phyloP scores from a whole-genome alignment of 345 rosid genomes.

The Leavenworthia alabamica region DNA sequence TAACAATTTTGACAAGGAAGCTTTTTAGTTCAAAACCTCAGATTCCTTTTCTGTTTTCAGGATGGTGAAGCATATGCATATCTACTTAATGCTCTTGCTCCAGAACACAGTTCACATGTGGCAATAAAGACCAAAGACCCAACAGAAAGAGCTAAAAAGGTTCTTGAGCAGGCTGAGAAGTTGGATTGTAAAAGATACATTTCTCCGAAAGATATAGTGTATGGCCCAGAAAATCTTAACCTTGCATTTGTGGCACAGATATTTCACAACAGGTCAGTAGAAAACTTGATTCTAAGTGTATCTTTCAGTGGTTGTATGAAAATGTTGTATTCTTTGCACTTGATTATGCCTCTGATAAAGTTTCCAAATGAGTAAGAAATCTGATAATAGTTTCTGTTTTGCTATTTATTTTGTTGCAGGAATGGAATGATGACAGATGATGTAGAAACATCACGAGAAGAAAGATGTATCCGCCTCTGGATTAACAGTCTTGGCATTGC shows the following conservation, averaged over 20 bases:
- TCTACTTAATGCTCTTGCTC: slow-evolving; percentile 89
- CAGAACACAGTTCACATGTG: slow-evolving; percentile 55
- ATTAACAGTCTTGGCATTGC: slow-evolving; percentile 88
- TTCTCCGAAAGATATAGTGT: slow-evolving; percentile 84
- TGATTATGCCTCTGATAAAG: background rate
- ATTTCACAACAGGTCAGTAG: slow-evolving; percentile 83
- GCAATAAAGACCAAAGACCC: slow-evolving; percentile 57
- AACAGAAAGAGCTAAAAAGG: slow-evolving; percentile 65
- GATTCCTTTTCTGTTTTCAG: slow-evolving; percentile 37
- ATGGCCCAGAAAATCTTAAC: slow-evolving; percentile 94
- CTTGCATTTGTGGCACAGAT: slow-evolving; percentile 96
- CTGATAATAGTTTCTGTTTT: background rate
- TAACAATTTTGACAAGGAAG: no score
- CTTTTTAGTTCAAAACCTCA: no score
- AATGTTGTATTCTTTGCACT: no score
- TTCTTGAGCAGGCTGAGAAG: slow-evolving; percentile 92
- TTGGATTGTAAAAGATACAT: slow-evolving; percentile 85
- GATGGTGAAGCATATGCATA: slow-evolving; percentile 96
- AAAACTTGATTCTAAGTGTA: background rate
- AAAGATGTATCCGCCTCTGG: slow-evolving; percentile 97
- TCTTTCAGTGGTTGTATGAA: no score
- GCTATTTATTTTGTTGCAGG: slow-evolving; percentile 42
- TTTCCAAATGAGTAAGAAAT: no score
- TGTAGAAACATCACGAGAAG: slow-evolving; percentile 86
- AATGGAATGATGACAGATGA: slow-evolving; percentile 99